A percentile compares a stretch with the other conserved stretches of the same genome.
These are phyloP conservation scores for Myxozyma sirexii DNA, from an alignment of 805 yeast species.

Conservation along the genomic window DNA sequence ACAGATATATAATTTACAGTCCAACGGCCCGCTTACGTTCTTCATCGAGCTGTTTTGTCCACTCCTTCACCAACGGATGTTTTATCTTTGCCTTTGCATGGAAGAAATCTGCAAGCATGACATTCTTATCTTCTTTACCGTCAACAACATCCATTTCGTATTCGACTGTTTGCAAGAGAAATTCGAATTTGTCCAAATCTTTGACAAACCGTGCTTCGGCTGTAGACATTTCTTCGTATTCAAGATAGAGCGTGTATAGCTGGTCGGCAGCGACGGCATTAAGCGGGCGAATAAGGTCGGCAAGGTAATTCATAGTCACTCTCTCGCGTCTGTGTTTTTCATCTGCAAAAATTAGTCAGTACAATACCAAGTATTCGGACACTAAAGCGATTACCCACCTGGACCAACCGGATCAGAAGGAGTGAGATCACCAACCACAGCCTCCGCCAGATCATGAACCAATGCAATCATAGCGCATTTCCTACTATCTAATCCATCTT, in stretches of 20 bases:
- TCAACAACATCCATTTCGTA: constrained; percentile 71
- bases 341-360: constrained; percentile 33
- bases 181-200: constrained; percentile 90
- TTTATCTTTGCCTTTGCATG: constrained; percentile 63
- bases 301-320: constrained; percentile 67
- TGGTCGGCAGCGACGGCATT: constrained; percentile 64
- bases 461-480: constrained; percentile 83
- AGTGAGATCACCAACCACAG: constrained; percentile 92
- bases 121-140: constrained; percentile 41
- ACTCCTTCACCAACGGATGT: constrained; percentile 38
- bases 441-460: constrained; percentile 92
- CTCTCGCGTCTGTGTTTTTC: constrained; percentile 86
- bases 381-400: constrained; percentile 28
- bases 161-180: constrained; percentile 59
- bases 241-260: constrained; percentile 74
- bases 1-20: not conserved
- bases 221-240: constrained; percentile 81
- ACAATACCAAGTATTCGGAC: not conserved
- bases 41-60: constrained; percentile 62
- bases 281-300: constrained; percentile 64
- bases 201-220: constrained; percentile 87
- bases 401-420: constrained; percentile 76
- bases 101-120: constrained; percentile 71
- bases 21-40: constrained; percentile 45
- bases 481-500: constrained; percentile 55